Base-by-base conservation (phyloP, 441 rosid genomes). In the Brassica hybrid region DNA sequence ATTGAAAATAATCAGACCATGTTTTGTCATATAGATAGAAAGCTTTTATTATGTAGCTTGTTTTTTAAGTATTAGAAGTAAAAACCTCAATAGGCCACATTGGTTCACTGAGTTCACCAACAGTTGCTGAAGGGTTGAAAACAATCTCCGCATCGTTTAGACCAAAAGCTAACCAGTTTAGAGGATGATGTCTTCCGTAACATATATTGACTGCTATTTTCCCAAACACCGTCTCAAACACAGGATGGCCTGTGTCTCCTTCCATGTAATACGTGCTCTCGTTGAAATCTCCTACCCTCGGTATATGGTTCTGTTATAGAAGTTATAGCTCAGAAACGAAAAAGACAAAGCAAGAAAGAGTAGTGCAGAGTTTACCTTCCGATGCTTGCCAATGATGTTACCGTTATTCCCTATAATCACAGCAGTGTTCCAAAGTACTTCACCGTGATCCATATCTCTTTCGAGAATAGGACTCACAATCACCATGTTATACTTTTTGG, bases 261-360 rank as follows among this genome's bases (percentile, higher is more conserved):
- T 93, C 99, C 97, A 96, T 93, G 75, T 93, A 96, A 69, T 96
- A 96, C 1, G 98, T 90, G 81, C 99, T 96, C 86, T 96, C 99
- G 30, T 95, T 95, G 84, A 95, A 95, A 81, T 95, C 98, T 41
- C 98, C 99, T 11, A 93, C 98, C 70, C 99, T 82, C 36, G 99
- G 99, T 76, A 96, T 96, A 72, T 96, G 99, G 77, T 96, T 96
- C 98, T 93, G 94, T 81, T 69, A 57, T 61, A 66, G 16, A 50
- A 8, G 25, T 73, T 69, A 73, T 75, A 41, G 48, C 65, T 18
- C 64, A 76, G 6, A 76, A 72, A 58, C 54, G 27, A 43, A 21
- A 30, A 18, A 72, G 23, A 62, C 7, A 21, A 67, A 67, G 38
- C 48, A 70, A 62, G 69, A 18, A 38, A 12, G 52, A 45, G 10